Conservation (phyloP, 257 asterid genomes). For the Solanum okadae region DNA sequence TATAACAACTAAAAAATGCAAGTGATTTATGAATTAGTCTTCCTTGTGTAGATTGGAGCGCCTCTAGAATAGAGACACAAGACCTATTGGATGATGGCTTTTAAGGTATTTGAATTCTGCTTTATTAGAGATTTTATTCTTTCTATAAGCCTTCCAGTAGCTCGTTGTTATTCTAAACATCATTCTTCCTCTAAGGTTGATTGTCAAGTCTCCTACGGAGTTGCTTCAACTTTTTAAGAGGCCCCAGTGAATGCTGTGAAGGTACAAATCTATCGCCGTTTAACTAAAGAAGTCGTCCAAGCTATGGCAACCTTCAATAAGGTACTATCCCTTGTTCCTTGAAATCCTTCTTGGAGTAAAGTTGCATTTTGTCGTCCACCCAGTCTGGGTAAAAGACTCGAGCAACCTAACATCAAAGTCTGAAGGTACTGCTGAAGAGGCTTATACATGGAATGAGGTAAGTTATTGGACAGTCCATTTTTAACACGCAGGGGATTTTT, state of each 20-base stretch:
- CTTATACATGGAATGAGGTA: neutral
- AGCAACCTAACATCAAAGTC: neutral
- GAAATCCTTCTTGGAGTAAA: neutral
- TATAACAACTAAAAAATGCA: neutral
- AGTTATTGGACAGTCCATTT: conserved; percentile 24
- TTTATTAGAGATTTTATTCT: no score
- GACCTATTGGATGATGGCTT: conserved; percentile 69
- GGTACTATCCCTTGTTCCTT: conserved; percentile 22
- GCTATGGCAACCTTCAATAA: conserved; percentile 38
- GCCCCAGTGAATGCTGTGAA: neutral
- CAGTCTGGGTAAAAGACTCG: neutral
- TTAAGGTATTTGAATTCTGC: neutral
- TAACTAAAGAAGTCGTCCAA: neutral
- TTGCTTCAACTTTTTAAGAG: neutral
- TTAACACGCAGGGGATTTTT: conserved; percentile 1
- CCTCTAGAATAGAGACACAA: conserved; percentile 37
- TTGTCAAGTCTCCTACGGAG: neutral
- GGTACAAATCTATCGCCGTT: neutral
- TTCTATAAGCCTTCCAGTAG: neutral
- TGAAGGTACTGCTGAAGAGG: neutral
- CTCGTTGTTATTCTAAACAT: neutral
- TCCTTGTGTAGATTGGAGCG: conserved; percentile 51
- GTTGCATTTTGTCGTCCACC: neutral
- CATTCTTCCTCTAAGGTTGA: neutral
- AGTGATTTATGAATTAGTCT: neutral